Conservation (phyloP, 257 asterid genomes). For the Plectranthus barbatus region DNA sequence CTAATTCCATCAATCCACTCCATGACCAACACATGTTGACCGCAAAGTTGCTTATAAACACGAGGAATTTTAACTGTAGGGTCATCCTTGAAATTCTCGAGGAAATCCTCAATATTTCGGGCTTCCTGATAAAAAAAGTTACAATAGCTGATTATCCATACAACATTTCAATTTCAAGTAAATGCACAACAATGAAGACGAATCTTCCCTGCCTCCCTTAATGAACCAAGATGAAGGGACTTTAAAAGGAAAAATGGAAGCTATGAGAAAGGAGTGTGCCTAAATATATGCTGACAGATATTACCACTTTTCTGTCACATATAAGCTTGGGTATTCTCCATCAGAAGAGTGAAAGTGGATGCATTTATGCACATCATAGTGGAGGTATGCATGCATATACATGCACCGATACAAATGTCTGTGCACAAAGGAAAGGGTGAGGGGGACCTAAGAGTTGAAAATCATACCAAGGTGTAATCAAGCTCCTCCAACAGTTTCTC, state of each 20-base stretch:
- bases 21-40: constrained; percentile 93
- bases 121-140: constrained; percentile 58
- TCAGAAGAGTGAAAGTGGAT: not conserved
- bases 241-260: not conserved
- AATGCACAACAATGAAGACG: constrained; percentile 2
- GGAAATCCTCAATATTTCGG: constrained; percentile 91
- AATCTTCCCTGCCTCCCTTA: not conserved
- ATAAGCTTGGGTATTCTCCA: not conserved
- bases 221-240: not conserved
- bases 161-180: not conserved
- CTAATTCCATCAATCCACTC: constrained; percentile 99
- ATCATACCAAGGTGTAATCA: constrained; percentile 81
- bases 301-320: not conserved
- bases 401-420: not conserved
- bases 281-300: not conserved
- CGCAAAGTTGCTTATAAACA: constrained; percentile 79
- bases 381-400: not conserved
- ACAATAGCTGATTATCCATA: constrained; percentile 1
- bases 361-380: not conserved
- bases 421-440: not conserved
- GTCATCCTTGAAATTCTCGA: constrained; percentile 92
- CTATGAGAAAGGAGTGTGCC: not conserved
- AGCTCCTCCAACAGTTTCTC: constrained; percentile 99
- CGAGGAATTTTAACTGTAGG: constrained; percentile 94
- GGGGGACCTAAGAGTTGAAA: constrained; percentile 13